A percentile compares a stretch with the other conserved stretches of the same genome.
These are phyloP conservation scores for Torrubiellomyces zombiae DNA, from an alignment of 2,329 filamentous ascomycete species.

Conservation along the genomic window DNA sequence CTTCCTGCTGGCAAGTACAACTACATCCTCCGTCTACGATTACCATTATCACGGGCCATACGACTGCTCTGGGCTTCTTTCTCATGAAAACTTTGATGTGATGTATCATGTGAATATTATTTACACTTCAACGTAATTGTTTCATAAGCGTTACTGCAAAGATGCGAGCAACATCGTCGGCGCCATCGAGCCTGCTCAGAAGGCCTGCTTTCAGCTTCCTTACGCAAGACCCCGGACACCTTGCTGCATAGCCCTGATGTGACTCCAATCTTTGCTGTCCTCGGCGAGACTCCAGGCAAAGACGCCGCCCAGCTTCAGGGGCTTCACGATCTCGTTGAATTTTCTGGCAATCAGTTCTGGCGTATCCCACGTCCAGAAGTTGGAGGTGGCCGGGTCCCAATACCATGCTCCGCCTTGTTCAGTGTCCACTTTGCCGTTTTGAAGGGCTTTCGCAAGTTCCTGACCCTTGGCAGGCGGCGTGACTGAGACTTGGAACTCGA, in stretches of 20 bases:
- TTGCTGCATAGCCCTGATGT: constrained; percentile 23
- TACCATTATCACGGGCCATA: no score
- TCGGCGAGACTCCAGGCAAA: constrained; percentile 37
- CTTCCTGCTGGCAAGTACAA: no score
- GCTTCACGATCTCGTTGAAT: constrained; percentile 25
- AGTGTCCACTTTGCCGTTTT: constrained; percentile 24
- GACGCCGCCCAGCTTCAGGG: constrained; percentile 27
- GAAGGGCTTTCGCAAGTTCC: constrained; percentile 25
- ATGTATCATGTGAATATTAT: neutral
- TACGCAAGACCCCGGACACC: constrained; percentile 2
- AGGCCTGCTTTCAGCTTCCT: no score
- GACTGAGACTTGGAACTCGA: constrained; percentile 21
- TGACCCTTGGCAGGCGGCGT: constrained; percentile 7
- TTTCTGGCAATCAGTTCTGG: constrained; percentile 28
- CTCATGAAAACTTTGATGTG: no score
- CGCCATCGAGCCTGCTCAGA: neutral
- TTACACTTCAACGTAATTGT: neutral
- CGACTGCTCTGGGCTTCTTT: no score
- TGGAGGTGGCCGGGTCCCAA: constrained; percentile 24
- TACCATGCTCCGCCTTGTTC: constrained; percentile 37
- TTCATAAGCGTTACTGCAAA: neutral
- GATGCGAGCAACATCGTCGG: neutral
- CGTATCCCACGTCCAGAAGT: constrained; percentile 42
- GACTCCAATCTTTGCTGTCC: constrained; percentile 26
- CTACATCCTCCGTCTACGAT: no score